phyloP scores from a whole-genome alignment of 2,329 filamentous ascomycete species.

The Epichloe aotearoae region DNA sequence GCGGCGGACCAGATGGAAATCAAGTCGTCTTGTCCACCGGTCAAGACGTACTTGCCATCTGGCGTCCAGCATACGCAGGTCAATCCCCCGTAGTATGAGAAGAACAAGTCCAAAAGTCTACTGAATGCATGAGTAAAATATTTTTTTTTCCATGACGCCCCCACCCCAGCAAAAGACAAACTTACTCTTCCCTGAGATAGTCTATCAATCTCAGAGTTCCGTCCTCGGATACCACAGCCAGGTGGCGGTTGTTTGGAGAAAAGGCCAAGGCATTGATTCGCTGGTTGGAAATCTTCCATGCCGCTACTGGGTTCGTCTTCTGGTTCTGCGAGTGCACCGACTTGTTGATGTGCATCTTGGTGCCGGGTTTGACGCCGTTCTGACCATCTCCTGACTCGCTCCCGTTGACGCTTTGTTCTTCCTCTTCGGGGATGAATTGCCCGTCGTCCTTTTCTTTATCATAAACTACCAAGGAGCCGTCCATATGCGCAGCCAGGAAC shows the following conservation, averaged over 20 bases:
- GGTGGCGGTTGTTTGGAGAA: slow-evolving; percentile 73
- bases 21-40: slow-evolving; percentile 89
- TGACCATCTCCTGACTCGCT: slow-evolving; percentile 23
- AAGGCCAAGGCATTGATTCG: slow-evolving; percentile 86
- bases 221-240: slow-evolving; percentile 86
- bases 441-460: slow-evolving; percentile 95
- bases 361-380: slow-evolving; percentile 20
- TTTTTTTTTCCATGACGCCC: not conserved
- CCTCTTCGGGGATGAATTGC: slow-evolving; percentile 59
- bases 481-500: slow-evolving; percentile 84
- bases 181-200: slow-evolving; percentile 78
- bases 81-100: slow-evolving; percentile 91
- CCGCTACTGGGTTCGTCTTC: slow-evolving; percentile 81
- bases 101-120: slow-evolving; percentile 75
- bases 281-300: slow-evolving; percentile 86
- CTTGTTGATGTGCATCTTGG: slow-evolving; percentile 62
- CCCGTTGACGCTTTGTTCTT: slow-evolving; percentile 53
- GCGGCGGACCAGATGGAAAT: slow-evolving; percentile 90
- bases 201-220: slow-evolving; percentile 83
- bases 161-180: slow-evolving; percentile 2
- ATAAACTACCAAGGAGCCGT: slow-evolving; percentile 83
- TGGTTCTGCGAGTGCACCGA: slow-evolving; percentile 91
- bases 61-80: slow-evolving; percentile 95
- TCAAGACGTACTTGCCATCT: slow-evolving; percentile 89
- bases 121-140: slow-evolving; percentile 4